A percentile compares a stretch with the other conserved stretches of the same genome.
These are phyloP conservation scores for Globisporangium paroecandrum DNA, from an alignment of 352 stramenopile genomes.

Conservation along the genomic window DNA sequence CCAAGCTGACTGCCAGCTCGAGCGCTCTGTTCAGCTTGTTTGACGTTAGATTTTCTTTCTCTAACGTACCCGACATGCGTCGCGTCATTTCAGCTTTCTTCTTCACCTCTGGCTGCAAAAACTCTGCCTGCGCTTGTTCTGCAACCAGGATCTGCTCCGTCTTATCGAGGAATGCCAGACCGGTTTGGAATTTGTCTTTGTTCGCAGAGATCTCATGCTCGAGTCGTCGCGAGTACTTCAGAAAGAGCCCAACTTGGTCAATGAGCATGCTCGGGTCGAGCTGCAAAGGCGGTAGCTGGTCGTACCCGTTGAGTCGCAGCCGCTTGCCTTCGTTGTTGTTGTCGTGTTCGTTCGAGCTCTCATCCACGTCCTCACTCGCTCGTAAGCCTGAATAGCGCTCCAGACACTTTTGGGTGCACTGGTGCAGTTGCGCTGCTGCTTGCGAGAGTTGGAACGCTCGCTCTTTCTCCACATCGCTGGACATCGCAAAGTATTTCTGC, in stretches of 20 bases:
- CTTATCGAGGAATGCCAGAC: slow-evolving; percentile 49
- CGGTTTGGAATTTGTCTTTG: slow-evolving; percentile 30
- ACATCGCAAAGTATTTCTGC: slow-evolving; percentile 32
- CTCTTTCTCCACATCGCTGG: slow-evolving; percentile 24
- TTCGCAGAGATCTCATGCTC: slow-evolving; percentile 27
- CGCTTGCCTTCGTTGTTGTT: background rate
- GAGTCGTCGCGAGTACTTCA: slow-evolving; percentile 27
- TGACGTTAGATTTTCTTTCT: slow-evolving; percentile 45
- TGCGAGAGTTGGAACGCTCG: slow-evolving; percentile 33
- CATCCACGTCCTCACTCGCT: background rate
- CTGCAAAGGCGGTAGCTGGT: slow-evolving; percentile 14
- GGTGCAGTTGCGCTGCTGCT: slow-evolving; percentile 39
- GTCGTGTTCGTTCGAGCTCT: background rate
- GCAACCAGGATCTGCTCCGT: slow-evolving; percentile 46
- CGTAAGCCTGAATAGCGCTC: background rate
- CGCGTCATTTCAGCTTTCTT: slow-evolving; percentile 39
- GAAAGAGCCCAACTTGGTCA: slow-evolving; percentile 51
- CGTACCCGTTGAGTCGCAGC: slow-evolving; percentile 3
- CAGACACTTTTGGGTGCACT: slow-evolving; percentile 22
- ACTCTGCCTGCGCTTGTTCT: slow-evolving; percentile 47
- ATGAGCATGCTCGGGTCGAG: slow-evolving; percentile 51
- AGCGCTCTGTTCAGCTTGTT: slow-evolving; percentile 49
- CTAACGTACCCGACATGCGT: slow-evolving; percentile 58
- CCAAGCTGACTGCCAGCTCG: slow-evolving; percentile 39
- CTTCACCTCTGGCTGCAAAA: slow-evolving; percentile 49